These are phyloP conservation scores for Theileria annulata DNA, from an alignment of 169 alveolate species.

Conservation along the genomic window DNA sequence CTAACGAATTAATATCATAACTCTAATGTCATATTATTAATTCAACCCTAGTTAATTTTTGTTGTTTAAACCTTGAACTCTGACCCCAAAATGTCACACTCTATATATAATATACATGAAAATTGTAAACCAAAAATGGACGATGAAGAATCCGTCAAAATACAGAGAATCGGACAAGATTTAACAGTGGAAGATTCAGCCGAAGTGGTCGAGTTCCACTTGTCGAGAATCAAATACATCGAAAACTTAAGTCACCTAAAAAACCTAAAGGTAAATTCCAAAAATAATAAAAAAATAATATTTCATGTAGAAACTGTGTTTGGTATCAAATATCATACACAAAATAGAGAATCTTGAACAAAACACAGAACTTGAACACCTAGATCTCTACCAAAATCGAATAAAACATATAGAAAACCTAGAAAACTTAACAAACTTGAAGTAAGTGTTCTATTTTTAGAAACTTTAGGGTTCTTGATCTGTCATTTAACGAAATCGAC, in stretches of 20 bases:
- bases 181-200: constrained; percentile 28
- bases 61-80: neutral
- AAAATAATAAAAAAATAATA: neutral
- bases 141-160: constrained; percentile 25
- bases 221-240: constrained; percentile 64
- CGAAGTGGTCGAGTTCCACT: constrained; percentile 49
- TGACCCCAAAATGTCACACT: neutral
- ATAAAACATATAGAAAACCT: constrained; percentile 77
- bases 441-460: constrained; percentile 47
- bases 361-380: constrained; percentile 63
- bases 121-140: constrained; percentile 37
- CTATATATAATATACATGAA: neutral
- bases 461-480: constrained; percentile 67
- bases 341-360: constrained; percentile 77
- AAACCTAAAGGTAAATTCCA: constrained; percentile 59
- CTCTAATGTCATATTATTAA: constrained; percentile 12
- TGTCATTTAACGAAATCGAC: constrained; percentile 76
- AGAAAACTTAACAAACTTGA: constrained; percentile 69
- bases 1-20: constrained; percentile 31
- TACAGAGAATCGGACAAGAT: constrained; percentile 54
- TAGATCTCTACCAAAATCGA: constrained; percentile 82
- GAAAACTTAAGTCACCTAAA: constrained; percentile 66
- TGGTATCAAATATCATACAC: constrained; percentile 79
- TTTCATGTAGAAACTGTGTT: constrained; percentile 61
- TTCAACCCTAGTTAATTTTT: neutral